Conservation (phyloP, 345 rosid species). For the Geranium brycei region DNA sequence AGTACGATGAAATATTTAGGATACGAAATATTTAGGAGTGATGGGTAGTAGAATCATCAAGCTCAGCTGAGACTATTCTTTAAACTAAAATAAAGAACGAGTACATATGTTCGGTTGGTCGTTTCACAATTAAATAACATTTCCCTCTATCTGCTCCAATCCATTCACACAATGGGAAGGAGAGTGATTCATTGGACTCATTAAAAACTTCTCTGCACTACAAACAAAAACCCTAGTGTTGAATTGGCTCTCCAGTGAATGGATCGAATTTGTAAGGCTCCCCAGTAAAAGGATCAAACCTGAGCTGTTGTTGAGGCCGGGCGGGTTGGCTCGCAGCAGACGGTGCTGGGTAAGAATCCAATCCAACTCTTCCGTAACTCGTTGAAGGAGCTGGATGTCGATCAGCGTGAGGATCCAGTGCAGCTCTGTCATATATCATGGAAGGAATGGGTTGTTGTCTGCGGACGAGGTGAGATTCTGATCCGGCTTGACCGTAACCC, state of each 20-base stretch:
- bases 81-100: too few species aligned
- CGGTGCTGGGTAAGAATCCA: background rate
- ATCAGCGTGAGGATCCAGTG: background rate
- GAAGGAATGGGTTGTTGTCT: background rate
- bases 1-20: too few species aligned
- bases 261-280: slow-evolving; percentile 2
- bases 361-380: background rate
- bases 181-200: too few species aligned
- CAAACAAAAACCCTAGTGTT: background rate
- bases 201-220: too few species aligned
- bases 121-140: too few species aligned
- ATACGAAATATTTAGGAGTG: too few species aligned
- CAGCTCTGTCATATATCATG: background rate
- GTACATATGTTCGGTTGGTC: too few species aligned
- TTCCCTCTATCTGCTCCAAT: too few species aligned
- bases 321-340: background rate
- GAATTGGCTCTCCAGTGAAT: background rate
- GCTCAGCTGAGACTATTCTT: too few species aligned
- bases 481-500: background rate
- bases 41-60: too few species aligned
- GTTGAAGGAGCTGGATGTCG: background rate
- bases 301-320: background rate
- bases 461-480: background rate
- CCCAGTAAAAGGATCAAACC: slow-evolving; percentile 2
- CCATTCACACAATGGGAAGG: too few species aligned